Base-by-base conservation (phyloP, 2,329 filamentous ascomycete genomes). In the Ophiosphaerella narmari region DNA sequence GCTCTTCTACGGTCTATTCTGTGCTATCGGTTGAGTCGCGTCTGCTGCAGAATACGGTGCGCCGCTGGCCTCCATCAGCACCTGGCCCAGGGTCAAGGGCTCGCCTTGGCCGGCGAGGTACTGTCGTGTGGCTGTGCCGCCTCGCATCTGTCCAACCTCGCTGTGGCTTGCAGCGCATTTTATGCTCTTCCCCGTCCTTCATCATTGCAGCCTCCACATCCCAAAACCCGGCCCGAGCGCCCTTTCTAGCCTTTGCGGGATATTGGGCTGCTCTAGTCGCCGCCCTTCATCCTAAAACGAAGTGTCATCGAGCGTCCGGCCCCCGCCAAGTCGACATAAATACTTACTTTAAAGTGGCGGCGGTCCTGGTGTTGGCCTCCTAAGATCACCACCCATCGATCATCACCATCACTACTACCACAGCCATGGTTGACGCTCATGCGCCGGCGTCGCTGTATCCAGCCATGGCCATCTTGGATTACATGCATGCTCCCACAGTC, bases 401-500 rank as follows among this genome's bases (percentile, higher is more conserved):
- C 38, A 12, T 24, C 31, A 29, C 23, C 14, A 32, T 41, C 26
- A 49, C 38, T 23, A 9, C 40, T 8, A 50, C 46, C 14, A 40
- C 18, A 21, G 59, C 39, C 31, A 62, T 65, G 56, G 52, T 52
- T 1, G 42, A 32, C 7, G 37, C 54, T 34, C 31, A 34, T 4
- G 39, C 54, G 13, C 39, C 46, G 8, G 43, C 55, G 32, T 32
- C 56, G 21, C 57, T 62, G 18, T 51, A 53, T 26, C 49, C 62
- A 14, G 63, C 63, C 21, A 63, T 67, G 61, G 54, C 47, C n/a
- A 55, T 71, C 5, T 52, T 73, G 31, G 55, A 68, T 45, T 71
- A 73, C 37, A 60, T 68, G 54, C 67, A 73, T 29, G 70, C 68
- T 8, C 70, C 70, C 1, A 46, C 57, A 0, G 61, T 71, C 2